phyloP scores from a whole-genome alignment of 495 filamentous ascomycete species.

The Terfezia claveryi region DNA sequence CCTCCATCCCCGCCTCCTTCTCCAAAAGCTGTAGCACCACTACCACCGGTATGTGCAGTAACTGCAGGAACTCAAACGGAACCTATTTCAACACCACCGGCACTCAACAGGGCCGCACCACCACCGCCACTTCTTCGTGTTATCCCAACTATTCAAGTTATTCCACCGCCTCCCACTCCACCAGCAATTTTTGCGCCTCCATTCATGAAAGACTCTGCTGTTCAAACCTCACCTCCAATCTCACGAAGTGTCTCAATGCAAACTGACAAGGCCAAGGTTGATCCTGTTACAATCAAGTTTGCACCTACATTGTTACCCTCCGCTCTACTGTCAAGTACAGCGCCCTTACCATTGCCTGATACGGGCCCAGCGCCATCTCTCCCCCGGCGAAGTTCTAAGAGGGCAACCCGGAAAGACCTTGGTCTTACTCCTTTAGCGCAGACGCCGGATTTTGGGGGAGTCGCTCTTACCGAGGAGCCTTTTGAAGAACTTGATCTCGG shows the following conservation, averaged over 20 bases:
- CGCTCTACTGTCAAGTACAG: neutral
- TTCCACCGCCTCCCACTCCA: slow-evolving; percentile 34
- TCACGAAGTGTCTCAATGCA: slow-evolving; percentile 55
- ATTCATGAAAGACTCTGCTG: slow-evolving; percentile 27
- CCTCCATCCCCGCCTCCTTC: slow-evolving; percentile 4
- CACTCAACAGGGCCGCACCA: neutral
- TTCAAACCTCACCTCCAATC: slow-evolving; percentile 19
- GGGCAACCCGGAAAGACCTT: neutral
- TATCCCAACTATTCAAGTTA: slow-evolving; percentile 40
- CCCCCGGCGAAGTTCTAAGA: neutral
- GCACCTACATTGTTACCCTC: slow-evolving; percentile 54
- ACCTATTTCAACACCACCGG: slow-evolving; percentile 2
- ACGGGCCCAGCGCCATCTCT: neutral
- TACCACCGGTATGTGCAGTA: slow-evolving; percentile 12
- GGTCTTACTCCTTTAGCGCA: neutral
- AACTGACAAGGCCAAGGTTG: slow-evolving; percentile 70
- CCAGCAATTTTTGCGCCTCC: slow-evolving; percentile 32
- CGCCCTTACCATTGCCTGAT: neutral
- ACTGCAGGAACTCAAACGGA: slow-evolving; percentile 60
- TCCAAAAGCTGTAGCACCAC: slow-evolving; percentile 1
- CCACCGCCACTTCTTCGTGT: slow-evolving; percentile 22
- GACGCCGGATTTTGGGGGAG: neutral
- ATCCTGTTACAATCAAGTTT: slow-evolving; percentile 50
- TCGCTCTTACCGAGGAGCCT: neutral
- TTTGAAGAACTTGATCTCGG: neutral